These are phyloP conservation scores for Eucalyptus sp. DNA, from an alignment of 345 rosid species.

Conservation along the genomic window DNA sequence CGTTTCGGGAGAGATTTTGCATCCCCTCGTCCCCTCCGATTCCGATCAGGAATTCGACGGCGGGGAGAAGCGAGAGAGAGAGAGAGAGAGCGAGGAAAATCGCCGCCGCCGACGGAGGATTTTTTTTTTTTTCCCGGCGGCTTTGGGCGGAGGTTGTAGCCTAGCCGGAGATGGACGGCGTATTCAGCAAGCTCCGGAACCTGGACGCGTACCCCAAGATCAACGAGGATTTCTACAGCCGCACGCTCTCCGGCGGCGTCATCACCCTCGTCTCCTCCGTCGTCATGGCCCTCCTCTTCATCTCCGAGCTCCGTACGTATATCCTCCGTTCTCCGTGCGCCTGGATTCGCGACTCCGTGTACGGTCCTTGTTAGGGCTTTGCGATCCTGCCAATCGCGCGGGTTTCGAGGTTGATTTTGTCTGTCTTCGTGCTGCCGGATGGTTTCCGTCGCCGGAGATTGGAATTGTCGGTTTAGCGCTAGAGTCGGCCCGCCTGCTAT, in stretches of 20 bases:
- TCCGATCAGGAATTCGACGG: background rate
- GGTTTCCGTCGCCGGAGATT: background rate
- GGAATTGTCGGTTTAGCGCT: background rate
- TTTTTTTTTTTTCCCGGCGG: background rate
- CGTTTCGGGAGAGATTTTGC: background rate
- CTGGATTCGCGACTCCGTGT: background rate
- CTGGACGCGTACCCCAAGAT: constrained; percentile 94
- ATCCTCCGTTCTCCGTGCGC: background rate
- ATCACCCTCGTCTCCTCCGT: constrained; percentile 82
- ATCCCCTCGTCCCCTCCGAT: background rate
- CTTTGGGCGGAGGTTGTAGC: background rate
- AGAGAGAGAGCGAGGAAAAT: background rate
- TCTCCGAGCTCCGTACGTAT: constrained; percentile 76
- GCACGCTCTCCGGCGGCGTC: constrained; percentile 90
- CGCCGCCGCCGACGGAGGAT: background rate
- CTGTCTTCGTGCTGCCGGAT: rapidly evolving
- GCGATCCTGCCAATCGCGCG: background rate
- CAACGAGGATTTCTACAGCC: constrained; percentile 95
- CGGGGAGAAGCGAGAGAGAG: background rate
- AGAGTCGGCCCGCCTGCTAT: background rate
- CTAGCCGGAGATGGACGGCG: constrained; percentile 41
- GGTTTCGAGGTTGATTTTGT: background rate
- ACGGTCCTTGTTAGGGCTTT: background rate
- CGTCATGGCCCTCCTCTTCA: constrained; percentile 88
- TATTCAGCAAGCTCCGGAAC: constrained; percentile 66